Conservation (phyloP, 1,284 basidiomycete species). For the Phellinidium pouzarii region DNA sequence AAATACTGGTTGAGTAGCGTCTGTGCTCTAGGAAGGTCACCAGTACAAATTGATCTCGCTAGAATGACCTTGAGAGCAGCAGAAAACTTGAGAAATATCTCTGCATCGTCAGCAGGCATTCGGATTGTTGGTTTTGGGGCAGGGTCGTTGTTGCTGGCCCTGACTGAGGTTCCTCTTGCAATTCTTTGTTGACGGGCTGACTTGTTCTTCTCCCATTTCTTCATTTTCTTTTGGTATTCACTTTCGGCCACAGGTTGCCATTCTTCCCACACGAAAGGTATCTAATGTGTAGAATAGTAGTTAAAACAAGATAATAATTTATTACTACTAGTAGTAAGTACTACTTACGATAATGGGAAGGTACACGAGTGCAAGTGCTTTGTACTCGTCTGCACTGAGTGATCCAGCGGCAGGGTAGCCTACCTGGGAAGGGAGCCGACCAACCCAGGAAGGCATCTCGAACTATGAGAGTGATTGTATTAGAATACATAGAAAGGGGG, state of each 20-base stretch:
- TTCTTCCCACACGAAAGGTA: conserved; percentile 20
- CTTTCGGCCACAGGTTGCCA: conserved; percentile 8
- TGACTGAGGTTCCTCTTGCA: no score
- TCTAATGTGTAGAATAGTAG: not conserved
- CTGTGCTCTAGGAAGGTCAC: conserved; percentile 8
- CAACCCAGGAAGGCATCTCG: conserved; percentile 17
- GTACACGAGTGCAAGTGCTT: conserved; percentile 8
- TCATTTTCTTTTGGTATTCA: conserved; percentile 9
- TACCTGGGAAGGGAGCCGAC: conserved; percentile 13
- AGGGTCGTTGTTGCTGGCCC: no score
- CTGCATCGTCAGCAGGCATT: conserved; percentile 13
- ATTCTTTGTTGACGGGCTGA: no score
- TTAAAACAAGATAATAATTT: not conserved
- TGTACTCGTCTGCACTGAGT: conserved; percentile 16
- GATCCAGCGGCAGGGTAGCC: conserved; percentile 16
- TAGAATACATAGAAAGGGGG: not conserved
- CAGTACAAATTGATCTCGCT: conserved; percentile 4
- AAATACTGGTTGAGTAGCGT: conserved; percentile 18
- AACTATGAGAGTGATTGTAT: conserved; percentile 4
- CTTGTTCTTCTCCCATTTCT: conserved; percentile 19
- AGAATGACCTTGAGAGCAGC: conserved; percentile 20
- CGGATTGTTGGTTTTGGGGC: conserved; percentile 1
- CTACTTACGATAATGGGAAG: conserved; percentile 15
- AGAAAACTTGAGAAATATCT: conserved; percentile 16
- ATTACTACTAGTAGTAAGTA: not conserved